Evolutionary conservation across 2,329 filamentous ascomycete genomes (phyloP).

Genomic region (Pezicula rhizophila): DNA sequence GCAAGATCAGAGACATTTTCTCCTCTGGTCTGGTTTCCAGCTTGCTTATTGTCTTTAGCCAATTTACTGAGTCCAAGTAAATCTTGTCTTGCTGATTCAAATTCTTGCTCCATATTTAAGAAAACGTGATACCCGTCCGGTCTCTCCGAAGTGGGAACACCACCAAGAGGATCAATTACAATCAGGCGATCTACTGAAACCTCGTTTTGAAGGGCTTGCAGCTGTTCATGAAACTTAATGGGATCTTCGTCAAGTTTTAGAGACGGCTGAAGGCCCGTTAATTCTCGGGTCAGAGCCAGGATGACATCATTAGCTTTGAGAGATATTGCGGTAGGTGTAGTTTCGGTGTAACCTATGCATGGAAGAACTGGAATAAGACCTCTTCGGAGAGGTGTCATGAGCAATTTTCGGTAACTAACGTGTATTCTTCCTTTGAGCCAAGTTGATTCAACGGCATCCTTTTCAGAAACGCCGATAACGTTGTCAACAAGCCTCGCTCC

Average conservation of each 20-base stretch:
- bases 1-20: constrained; percentile 17
- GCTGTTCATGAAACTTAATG: constrained; percentile 30
- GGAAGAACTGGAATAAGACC: constrained; percentile 68
- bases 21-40: not conserved
- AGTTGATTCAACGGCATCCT: constrained; percentile 6
- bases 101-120: constrained; percentile 91
- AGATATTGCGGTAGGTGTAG: constrained; percentile 39
- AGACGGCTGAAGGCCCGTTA: constrained; percentile 56
- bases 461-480: constrained; percentile 30
- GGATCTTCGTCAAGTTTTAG: constrained; percentile 34
- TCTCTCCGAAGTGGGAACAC: constrained; percentile 63
- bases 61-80: constrained; percentile 31
- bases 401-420: constrained; percentile 42
- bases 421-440: constrained; percentile 16
- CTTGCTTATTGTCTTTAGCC: not conserved
- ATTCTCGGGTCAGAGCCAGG: constrained; percentile 69
- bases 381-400: constrained; percentile 60
- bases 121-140: constrained; percentile 70
- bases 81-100: constrained; percentile 58
- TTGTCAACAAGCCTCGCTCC: constrained; percentile 63
- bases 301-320: constrained; percentile 59
- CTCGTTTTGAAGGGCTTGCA: constrained; percentile 38
- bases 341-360: constrained; percentile 51
- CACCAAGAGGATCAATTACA: constrained; percentile 79
- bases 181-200: constrained; percentile 78